Percentiles rank a stretch among this genome's conserved stretches.
Evolutionary conservation across 192 early-diverging fungal genomes (phyloP).

Genomic region (Coemansia sp.): DNA sequence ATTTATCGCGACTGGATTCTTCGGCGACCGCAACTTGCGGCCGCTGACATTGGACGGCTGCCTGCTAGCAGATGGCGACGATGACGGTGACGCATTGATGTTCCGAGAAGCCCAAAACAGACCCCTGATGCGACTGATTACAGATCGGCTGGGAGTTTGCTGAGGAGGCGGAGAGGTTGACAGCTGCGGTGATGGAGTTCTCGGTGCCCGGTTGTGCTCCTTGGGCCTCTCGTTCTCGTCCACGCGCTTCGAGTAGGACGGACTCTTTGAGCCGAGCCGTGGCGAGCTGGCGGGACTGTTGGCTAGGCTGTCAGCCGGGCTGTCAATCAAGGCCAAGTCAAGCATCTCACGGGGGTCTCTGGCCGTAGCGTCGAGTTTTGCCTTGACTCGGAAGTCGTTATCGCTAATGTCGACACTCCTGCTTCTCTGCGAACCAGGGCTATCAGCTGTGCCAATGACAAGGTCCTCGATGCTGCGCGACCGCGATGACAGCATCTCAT

Average conservation of each 20-base stretch:
- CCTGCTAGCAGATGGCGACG: not conserved
- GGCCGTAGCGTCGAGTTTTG: constrained; percentile 19
- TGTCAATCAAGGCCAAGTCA: not conserved
- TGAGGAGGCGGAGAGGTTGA: not conserved
- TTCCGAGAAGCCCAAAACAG: not conserved
- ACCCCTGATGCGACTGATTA: not conserved
- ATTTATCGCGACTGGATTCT: not conserved
- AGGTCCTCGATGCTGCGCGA: constrained; percentile 43
- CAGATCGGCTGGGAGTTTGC: not conserved
- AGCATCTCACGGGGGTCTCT: constrained; percentile 12
- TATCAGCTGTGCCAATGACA: constrained; percentile 3
- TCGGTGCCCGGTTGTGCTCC: not conserved
- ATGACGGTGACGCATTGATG: not conserved
- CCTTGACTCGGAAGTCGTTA: constrained; percentile 42
- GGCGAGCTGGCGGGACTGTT: not conserved
- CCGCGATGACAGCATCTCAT: constrained; percentile 33
- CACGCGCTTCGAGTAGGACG: not conserved
- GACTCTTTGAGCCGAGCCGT: too few relatives aligned
- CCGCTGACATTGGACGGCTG: not conserved
- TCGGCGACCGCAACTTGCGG: not conserved
- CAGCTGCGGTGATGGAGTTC: not conserved
- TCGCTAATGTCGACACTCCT: constrained; percentile 46
- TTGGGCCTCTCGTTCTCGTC: not conserved
- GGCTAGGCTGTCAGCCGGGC: not conserved
- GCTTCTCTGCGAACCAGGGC: constrained; percentile 36